These are phyloP conservation scores for Dactylellina haptotyla DNA, from an alignment of 2,329 filamentous ascomycete genomes.

Conservation along the genomic window DNA sequence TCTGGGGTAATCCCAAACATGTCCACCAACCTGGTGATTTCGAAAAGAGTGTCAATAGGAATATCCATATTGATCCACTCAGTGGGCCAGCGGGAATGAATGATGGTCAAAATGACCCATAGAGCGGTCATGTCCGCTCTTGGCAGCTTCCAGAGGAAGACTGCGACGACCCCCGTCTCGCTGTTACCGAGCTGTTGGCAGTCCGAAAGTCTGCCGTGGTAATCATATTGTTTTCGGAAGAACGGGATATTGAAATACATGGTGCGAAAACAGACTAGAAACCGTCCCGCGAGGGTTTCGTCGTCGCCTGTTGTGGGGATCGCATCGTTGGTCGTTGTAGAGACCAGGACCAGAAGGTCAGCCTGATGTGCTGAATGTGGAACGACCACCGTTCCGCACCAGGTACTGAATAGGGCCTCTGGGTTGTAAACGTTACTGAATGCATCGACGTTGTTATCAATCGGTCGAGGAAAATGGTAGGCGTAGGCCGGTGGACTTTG, in stretches of 20 bases:
- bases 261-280: conserved; percentile 24
- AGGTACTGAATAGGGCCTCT: background rate
- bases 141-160: conserved; percentile 24
- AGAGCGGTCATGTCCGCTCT: conserved; percentile 2
- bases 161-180: background rate
- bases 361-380: conserved; percentile 2
- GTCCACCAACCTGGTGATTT: conserved; percentile 9
- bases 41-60: conserved; percentile 6
- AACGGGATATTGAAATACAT: conserved; percentile 9
- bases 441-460: background rate
- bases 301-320: background rate
- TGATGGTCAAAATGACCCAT: conserved; percentile 31
- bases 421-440: background rate
- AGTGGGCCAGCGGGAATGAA: conserved; percentile 19
- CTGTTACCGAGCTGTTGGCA: conserved; percentile 1
- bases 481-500: background rate
- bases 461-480: background rate
- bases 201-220: background rate
- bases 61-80: conserved; percentile 21
- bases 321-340: background rate
- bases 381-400: conserved; percentile 17
- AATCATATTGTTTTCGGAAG: background rate
- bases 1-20: background rate
- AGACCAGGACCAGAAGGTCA: conserved; percentile 14
- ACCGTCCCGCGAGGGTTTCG: background rate